Evolutionary conservation across 257 asterid species (phyloP), one percentile per base, ranked within the genome.

Genomic region (Solanum sparsipilum): DNA sequence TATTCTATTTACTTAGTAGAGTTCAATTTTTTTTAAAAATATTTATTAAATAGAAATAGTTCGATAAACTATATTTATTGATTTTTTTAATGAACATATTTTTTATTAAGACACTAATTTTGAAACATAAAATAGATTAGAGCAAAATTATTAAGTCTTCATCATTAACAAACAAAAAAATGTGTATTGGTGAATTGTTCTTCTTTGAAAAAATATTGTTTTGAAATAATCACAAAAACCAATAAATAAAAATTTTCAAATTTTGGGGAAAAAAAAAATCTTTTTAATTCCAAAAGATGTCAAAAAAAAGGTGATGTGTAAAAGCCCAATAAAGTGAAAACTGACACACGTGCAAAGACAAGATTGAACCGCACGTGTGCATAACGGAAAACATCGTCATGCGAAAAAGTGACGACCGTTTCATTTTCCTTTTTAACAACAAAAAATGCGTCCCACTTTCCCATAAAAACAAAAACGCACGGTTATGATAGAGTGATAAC

Each of bases 361-460:
- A 9, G 18, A 16, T 44, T 27, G 68, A 46, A 13, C 1, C 1
- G 39, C 85, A 81, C 68, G 85, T 81, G 68, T 46, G 85, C 68
- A 46, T 81, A 46, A 81, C 85, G 85, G 85, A 81, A 81, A 5
- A 46, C 85, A 81, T 81, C 41, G 85, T 81, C 85, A 81, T 81
- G 8, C 16, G 39, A 3, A 81, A 81, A 81, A 29, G 85, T 81
- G 68, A 79, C 67, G 85, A 81, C 85, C 85, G 85, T 81, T 46
- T 78, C 65, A 15, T 78, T 25, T 41, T 27, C 34, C 10, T 27
- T 27, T 6, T 7, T 25, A 2, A 13, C 21, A 44, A 41, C 65
- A 79, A 79, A 79, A 41, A 79, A 9, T 27, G n/a, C 9, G 10
- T 29, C 65, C 39, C 85, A 46, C 38, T 46, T 81, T 18, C 67